Base-by-base conservation (phyloP, 2,329 filamentous ascomycete species). In the Phialocephala sp. region DNA sequence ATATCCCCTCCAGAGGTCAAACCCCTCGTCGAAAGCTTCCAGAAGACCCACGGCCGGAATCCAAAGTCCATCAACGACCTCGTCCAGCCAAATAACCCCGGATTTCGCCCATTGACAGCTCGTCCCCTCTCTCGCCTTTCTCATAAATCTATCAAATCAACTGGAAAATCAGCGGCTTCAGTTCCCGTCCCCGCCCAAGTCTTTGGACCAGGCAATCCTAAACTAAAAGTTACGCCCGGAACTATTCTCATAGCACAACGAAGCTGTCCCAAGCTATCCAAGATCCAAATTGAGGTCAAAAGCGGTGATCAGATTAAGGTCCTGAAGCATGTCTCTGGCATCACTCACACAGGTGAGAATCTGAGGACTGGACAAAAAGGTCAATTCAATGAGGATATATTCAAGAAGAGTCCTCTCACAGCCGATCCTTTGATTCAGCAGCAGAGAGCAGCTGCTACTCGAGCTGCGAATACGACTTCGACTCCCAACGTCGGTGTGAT, bases 51-150 rank as follows among this genome's bases (percentile, higher is more conserved):
- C 60, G 69, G 66, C 14, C 47, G 62, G 1, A 4, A 12, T 2
- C 69, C 68, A 1, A 70, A 64, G 41, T 18, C 9, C 15, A n/a
- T 57, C 1, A 65, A 66, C 35, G 69, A 70, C 24, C 55, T 71
- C n/a, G 66, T 64, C 18, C 72, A 74, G 55, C 73, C 72, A 1
- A 72, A 71, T 2, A 74, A 73, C 55, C 61, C 62, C 0, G 39
- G 60, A 8, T 67, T 67, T 36, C 45, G 27, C 14, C 59, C 66
- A 12, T 41, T 57, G 6, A 52, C 54, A 15, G 22, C 59, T 20
- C 59, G 55, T 2, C 57, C 62, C 4, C 41, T 57, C 27, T 67
- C 71, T 39, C 50, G 60, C 27, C 50, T 52, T 1, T 64, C 69
- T 5, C 64, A 20, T 4, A 62, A 5, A 14, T 60, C 59, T 15